Percentiles rank a stretch among this genome's conserved stretches.
These are phyloP conservation scores for Plasmodium gallinaceum DNA, from an alignment of 169 alveolate species.

Conservation along the genomic window DNA sequence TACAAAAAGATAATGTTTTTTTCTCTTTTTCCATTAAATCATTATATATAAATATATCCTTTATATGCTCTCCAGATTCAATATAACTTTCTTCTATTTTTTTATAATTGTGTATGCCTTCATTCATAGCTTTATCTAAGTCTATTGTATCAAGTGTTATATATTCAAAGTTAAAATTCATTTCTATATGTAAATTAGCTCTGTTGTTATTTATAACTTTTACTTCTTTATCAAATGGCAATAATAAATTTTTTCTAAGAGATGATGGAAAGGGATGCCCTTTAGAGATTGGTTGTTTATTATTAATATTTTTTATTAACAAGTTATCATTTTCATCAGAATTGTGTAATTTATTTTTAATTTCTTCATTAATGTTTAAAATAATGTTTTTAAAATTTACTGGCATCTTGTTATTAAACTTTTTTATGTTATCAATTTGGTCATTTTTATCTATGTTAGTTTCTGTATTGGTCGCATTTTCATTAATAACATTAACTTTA, in stretches of 20 bases:
- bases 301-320: background rate
- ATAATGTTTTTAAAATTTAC: slow-evolving; percentile 4
- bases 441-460: background rate
- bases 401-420: background rate
- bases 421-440: background rate
- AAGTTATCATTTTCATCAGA: background rate
- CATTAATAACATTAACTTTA: background rate
- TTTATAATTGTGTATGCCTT: slow-evolving; percentile 49
- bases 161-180: slow-evolving; percentile 12
- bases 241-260: slow-evolving; percentile 2
- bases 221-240: background rate
- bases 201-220: slow-evolving; percentile 17
- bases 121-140: slow-evolving; percentile 49
- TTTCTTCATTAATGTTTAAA: slow-evolving; percentile 33
- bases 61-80: slow-evolving; percentile 26
- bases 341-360: background rate
- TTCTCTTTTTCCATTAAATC: slow-evolving; percentile 37
- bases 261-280: slow-evolving; percentile 4
- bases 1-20: background rate
- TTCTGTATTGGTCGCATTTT: background rate
- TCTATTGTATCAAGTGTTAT: slow-evolving; percentile 46
- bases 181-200: slow-evolving; percentile 42
- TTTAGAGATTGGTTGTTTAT: background rate
- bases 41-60: slow-evolving; percentile 40
- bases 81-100: slow-evolving; percentile 62